Evolutionary conservation across 2,329 filamentous ascomycete genomes (phyloP).

Genomic region (Xylaria sp.): DNA sequence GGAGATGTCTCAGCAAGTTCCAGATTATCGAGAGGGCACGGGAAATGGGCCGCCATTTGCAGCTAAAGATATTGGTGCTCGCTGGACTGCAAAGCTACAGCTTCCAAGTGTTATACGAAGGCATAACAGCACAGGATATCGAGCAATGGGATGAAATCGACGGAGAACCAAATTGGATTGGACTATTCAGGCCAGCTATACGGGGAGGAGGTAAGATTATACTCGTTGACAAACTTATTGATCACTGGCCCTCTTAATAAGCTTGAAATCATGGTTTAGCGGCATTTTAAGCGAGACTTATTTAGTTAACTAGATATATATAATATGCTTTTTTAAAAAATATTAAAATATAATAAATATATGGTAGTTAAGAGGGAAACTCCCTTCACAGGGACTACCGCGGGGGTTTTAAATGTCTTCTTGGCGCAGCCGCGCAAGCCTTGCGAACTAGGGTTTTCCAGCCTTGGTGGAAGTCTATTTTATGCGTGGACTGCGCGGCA

Average conservation of each 20-base stretch:
- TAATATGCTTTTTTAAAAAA: too few species aligned
- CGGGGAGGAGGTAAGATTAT: slow-evolving; percentile 43
- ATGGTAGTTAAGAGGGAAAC: too few species aligned
- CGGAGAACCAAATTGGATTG: slow-evolving; percentile 46
- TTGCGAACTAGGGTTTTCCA: too few species aligned
- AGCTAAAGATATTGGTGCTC: slow-evolving; percentile 42
- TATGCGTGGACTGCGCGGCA: too few species aligned
- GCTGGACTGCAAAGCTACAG: slow-evolving; percentile 46
- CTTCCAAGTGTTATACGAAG: slow-evolving; percentile 35
- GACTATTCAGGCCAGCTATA: slow-evolving; percentile 41
- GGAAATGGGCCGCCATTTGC: slow-evolving; percentile 44
- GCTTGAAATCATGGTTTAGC: too few species aligned
- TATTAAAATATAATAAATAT: too few species aligned
- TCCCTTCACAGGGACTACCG: too few species aligned
- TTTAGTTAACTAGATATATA: too few species aligned
- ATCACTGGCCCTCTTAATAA: background rate
- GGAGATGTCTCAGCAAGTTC: slow-evolving; percentile 38
- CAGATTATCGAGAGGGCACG: slow-evolving; percentile 38
- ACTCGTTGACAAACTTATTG: slow-evolving; percentile 41
- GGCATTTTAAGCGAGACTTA: too few species aligned
- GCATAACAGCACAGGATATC: slow-evolving; percentile 30
- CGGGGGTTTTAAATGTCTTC: too few species aligned
- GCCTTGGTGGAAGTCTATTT: too few species aligned
- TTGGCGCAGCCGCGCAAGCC: too few species aligned
- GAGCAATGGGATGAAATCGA: slow-evolving; percentile 39